Evolutionary conservation across 1,139 yeast species (phyloP), one percentile per base, ranked within the genome.

Genomic region (Eremothecium sinecaudum): DNA sequence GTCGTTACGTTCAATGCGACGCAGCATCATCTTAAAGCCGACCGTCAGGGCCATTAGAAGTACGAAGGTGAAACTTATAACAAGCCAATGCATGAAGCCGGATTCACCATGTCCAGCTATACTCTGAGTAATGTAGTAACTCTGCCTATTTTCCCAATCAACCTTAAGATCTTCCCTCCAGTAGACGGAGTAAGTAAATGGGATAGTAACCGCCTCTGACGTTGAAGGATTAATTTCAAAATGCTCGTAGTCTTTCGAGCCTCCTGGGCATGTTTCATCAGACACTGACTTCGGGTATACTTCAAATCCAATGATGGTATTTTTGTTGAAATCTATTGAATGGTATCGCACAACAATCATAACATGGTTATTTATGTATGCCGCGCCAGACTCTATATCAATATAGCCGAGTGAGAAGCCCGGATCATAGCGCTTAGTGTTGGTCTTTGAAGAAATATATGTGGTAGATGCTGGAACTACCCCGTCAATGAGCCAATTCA

Each of bases 341-440:
- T 84, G 80, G 58, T 76, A 81, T 48, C 94, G 68, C 30, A 86
- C 67, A 14, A 84, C 90, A 41, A 86, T 53, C 76, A 80, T 79
- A 8, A 79, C 75, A 54, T 86, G 95, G 53, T 83, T 86, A 56
- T 84, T 74, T 24, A 84, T 46, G 51, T 73, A 79, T 8, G 76
- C 63, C 24, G 69, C 59, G 13, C 69, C 79, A 1, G 55, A 48
- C 35, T 71, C 70, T 36, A 69, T 61, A 32, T 56, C 59, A 4
- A 72, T 73, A 45, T 72, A 78, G 0, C 96, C 96, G 30, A 86
- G 55, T 1, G 93, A 87, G 60, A 84, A 86, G 1, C 95, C 96
- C 2, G 93, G 75, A 4, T 86, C 81, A 48, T 84, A 84, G 56
- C 79, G 81, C 51, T 82, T 79, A 40, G 65, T 66, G 27, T 71